Evolutionary conservation across 176 grass and related monocot species (phyloP).

Genomic region (Thalia dealbata): DNA sequence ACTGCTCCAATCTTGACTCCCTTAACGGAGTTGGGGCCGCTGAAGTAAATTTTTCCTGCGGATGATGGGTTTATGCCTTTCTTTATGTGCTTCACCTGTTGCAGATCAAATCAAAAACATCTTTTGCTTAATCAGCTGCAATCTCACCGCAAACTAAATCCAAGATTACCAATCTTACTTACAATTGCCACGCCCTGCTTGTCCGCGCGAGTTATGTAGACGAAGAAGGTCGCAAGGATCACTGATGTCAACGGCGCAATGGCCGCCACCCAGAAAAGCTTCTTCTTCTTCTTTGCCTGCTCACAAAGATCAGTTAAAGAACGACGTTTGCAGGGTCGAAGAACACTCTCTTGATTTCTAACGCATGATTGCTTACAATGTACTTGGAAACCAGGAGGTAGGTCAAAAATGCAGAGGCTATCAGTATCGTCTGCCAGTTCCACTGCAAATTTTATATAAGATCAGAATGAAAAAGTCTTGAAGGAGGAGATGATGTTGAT

Average conservation of each 20-base stretch:
- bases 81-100: neutral
- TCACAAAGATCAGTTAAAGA: no score
- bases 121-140: neutral
- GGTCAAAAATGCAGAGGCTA: neutral
- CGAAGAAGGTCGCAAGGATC: constrained; percentile 4
- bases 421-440: constrained; percentile 13
- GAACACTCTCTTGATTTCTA: no score
- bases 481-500: no score
- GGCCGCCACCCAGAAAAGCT: constrained; percentile 16
- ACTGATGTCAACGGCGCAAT: constrained; percentile 3
- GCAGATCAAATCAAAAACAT: no score
- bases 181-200: constrained; percentile 5
- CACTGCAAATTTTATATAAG: neutral
- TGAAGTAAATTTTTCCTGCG: constrained; percentile 1
- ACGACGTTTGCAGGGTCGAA: no score
- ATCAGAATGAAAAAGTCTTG: no score
- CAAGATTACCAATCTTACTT: no score
- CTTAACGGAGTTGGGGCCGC: neutral
- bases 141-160: no score
- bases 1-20: neutral
- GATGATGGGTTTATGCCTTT: constrained; percentile 11
- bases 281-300: constrained; percentile 9
- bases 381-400: constrained; percentile 12
- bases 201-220: constrained; percentile 12
- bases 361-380: neutral